These are phyloP conservation scores for Coniochaeta hoffmannii DNA, from an alignment of 2,329 filamentous ascomycete genomes.

Conservation along the genomic window DNA sequence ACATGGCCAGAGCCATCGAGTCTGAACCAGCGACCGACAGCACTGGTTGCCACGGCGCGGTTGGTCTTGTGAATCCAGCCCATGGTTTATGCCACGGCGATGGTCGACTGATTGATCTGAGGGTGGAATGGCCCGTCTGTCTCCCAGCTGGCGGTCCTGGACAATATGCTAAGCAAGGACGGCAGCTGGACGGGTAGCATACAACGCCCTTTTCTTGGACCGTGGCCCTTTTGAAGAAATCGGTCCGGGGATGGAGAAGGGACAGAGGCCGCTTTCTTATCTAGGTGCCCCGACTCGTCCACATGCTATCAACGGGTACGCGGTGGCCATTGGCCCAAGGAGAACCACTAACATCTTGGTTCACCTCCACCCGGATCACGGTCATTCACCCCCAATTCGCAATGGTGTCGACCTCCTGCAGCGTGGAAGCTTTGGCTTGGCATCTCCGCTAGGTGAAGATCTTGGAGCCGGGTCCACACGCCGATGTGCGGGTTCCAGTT, in stretches of 20 bases:
- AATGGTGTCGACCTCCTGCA: neutral
- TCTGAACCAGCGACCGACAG: constrained; percentile 66
- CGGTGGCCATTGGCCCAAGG: neutral
- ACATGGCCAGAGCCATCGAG: constrained; percentile 79
- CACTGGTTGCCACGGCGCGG: constrained; percentile 52
- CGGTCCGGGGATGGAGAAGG: neutral
- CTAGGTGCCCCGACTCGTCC: neutral
- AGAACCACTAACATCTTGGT: neutral
- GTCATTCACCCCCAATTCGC: no score
- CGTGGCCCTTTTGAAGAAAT: neutral
- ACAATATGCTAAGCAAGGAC: neutral
- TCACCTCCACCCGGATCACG: neutral
- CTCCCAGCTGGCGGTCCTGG: neutral
- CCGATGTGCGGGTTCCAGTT: neutral
- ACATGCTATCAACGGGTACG: neutral
- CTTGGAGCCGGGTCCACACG: neutral
- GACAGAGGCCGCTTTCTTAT: neutral
- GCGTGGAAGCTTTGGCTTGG: neutral
- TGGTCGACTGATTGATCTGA: neutral
- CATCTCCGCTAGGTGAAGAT: neutral
- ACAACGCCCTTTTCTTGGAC: neutral
- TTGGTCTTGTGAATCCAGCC: constrained; percentile 45
- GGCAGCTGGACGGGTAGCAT: neutral
- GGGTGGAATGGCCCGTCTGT: no score
- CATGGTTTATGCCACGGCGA: constrained; percentile 22